phyloP scores from a whole-genome alignment of 2,329 filamentous ascomycete species.

The Magnaporthiopsis rhizophila region DNA sequence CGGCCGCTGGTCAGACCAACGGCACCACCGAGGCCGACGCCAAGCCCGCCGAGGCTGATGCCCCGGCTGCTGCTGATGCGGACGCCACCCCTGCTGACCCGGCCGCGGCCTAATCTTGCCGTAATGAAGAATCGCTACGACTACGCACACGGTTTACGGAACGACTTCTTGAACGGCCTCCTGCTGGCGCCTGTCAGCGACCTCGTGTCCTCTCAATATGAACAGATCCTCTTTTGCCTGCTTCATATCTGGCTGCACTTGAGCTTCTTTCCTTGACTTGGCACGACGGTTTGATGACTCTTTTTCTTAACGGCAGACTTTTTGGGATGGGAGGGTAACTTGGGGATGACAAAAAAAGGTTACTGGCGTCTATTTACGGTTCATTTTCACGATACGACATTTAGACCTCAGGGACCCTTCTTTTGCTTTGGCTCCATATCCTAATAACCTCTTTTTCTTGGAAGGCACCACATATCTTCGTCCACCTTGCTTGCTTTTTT shows the following conservation, averaged over 20 bases:
- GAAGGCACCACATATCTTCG: neutral
- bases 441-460: neutral
- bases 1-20: slow-evolving; percentile 38
- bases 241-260: slow-evolving; percentile 11
- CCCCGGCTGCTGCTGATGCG: slow-evolving; percentile 55
- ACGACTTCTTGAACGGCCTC: slow-evolving; percentile 1
- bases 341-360: slow-evolving; percentile 17
- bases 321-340: slow-evolving; percentile 13
- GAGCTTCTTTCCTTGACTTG: slow-evolving; percentile 23
- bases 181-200: neutral
- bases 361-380: slow-evolving; percentile 17
- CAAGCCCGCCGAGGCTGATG: slow-evolving; percentile 32
- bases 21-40: slow-evolving; percentile 52
- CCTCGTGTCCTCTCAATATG: neutral
- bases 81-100: slow-evolving; percentile 24
- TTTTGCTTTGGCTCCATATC: slow-evolving; percentile 4
- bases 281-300: slow-evolving; percentile 18
- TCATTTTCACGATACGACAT: slow-evolving; percentile 11
- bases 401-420: slow-evolving; percentile 9
- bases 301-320: slow-evolving; percentile 16
- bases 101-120: slow-evolving; percentile 13
- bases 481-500: neutral
- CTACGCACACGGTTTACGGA: slow-evolving; percentile 7
- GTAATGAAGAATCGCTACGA: neutral
- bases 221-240: slow-evolving; percentile 4